Base-by-base conservation (phyloP, 192 early-diverging fungal genomes). In the Pilaira anomala region DNA sequence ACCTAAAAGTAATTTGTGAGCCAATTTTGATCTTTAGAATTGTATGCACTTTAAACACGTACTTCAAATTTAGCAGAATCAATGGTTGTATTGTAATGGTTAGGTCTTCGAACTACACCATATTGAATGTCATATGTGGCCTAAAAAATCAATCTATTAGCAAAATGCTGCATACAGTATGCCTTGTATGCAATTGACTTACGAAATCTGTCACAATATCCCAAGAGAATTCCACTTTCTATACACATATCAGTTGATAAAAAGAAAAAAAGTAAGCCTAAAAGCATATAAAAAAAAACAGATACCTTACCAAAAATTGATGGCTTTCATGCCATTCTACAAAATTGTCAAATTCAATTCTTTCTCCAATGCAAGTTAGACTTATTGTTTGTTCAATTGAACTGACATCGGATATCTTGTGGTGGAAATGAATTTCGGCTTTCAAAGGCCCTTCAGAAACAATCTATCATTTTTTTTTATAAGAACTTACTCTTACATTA, bases 81-180 rank as follows among this genome's bases (percentile, higher is more conserved):
- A 81, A 91, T 93, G 13, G 87, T 85, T 3, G 91, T 98, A 72
- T 98, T 99, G 80, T 85, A 93, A 51, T 97, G 95, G 9, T 93
- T 98, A 2, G 97, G 92, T 21, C 97, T 80, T 69, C 91, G 89
- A 18, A 98, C 78, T 22, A 87, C 87, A 8, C 96, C 96, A 78
- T 91, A 97, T 72, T 96, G 94, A 11, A 93, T 93, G 65, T 99
- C 96, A 69, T 97, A 99, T 0, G 95, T 99, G 62, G 81, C 78
- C 88, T 88, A 78, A 87, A 2, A 26, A 16, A 18, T 9, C 13
- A 3, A 40, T 52, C 19, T 48, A 24, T 36, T 33, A 53, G n/a
- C 24, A 24, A 45, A 50, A 46, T 24, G 9, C 39, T 22, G 3
- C 29, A 3, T 46, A 28, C 9, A 28, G 18, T 16, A 19, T 22